Percentiles rank a stretch among this genome's conserved stretches.
These are phyloP conservation scores for Powellomyces hirtus DNA, from an alignment of 192 early-diverging fungal species.

Conservation along the genomic window DNA sequence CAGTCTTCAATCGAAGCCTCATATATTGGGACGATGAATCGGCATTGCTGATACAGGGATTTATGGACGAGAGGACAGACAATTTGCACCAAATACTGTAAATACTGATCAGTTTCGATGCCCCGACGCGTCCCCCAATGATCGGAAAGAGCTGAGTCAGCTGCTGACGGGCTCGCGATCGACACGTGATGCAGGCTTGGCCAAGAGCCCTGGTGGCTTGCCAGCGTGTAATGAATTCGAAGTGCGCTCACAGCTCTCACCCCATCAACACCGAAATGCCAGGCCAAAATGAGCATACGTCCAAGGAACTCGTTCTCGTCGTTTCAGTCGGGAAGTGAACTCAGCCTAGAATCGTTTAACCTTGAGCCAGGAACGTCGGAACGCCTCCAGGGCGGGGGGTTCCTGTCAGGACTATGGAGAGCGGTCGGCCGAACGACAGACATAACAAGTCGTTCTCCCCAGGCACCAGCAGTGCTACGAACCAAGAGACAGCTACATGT, in stretches of 20 bases:
- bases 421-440: constrained; percentile 16
- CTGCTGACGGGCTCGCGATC: too few relatives aligned
- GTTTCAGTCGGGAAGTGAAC: constrained; percentile 4
- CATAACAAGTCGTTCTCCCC: not conserved
- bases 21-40: constrained; percentile 74
- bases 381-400: constrained; percentile 8
- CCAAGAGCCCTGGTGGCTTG: too few relatives aligned
- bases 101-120: too few relatives aligned
- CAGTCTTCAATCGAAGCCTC: constrained; percentile 50
- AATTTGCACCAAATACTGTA: not conserved
- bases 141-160: too few relatives aligned
- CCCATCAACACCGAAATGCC: too few relatives aligned
- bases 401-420: constrained; percentile 26
- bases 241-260: too few relatives aligned
- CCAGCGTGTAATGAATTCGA: too few relatives aligned
- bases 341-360: constrained; percentile 31
- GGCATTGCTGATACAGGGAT: constrained; percentile 15
- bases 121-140: too few relatives aligned
- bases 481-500: not conserved
- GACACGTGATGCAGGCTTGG: too few relatives aligned
- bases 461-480: not conserved
- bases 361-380: constrained; percentile 8
- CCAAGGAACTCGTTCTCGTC: not conserved
- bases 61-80: constrained; percentile 1
- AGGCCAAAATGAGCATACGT: too few relatives aligned